Conservation (phyloP, 306 rosid genomes). For the Canavalia gladiata region DNA sequence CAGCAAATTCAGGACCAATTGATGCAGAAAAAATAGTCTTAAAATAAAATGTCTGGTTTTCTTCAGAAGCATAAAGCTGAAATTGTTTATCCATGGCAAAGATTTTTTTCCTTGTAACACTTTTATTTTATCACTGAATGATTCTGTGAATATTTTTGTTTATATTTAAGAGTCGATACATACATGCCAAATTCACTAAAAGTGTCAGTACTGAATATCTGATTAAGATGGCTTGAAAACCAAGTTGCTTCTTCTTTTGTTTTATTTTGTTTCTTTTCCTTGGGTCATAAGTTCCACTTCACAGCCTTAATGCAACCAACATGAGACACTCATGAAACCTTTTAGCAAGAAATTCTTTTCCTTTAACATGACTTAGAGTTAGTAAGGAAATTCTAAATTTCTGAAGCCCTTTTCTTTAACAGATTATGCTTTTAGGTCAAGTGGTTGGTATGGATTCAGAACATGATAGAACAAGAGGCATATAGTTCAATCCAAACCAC, state of each 20-base stretch:
- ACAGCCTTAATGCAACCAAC: background rate
- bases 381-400: too few species aligned
- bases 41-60: background rate
- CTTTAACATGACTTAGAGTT: background rate
- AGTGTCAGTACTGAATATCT: background rate
- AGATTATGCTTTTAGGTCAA: too few species aligned
- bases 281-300: background rate
- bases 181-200: background rate
- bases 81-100: background rate
- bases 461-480: too few species aligned
- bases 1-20: slow-evolving; percentile 1
- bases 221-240: slow-evolving; percentile 1
- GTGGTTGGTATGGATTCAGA: too few species aligned
- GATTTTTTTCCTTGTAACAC: background rate
- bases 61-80: background rate
- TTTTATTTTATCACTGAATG: background rate
- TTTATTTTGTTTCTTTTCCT: background rate
- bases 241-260: slow-evolving; percentile 23
- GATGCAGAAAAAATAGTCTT: background rate
- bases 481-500: too few species aligned
- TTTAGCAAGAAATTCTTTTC: background rate
- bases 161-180: background rate
- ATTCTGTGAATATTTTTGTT: background rate
- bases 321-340: slow-evolving; percentile 3
- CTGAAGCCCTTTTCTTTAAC: too few species aligned